phyloP scores from a whole-genome alignment of 1,284 basidiomycete species.

The Cryptococcus wingfieldii region DNA sequence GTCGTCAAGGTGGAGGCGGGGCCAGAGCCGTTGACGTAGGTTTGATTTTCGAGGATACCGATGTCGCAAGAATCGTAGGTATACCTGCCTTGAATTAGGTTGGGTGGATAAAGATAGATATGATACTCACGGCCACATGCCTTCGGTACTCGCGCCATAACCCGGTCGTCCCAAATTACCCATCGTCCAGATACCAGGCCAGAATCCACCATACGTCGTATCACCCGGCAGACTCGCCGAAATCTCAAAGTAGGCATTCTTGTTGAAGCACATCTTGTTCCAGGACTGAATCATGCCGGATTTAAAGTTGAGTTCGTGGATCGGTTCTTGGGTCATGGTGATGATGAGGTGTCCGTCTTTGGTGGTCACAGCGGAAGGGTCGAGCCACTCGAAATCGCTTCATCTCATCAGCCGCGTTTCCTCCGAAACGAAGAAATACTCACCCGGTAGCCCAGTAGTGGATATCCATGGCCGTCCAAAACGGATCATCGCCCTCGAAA shows the following conservation, averaged over 20 bases:
- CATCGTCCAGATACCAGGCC: constrained; percentile 53
- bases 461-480: constrained; percentile 50
- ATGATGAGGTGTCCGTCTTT: constrained; percentile 73
- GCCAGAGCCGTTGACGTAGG: constrained; percentile 41
- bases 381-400: constrained; percentile 55
- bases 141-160: constrained; percentile 67
- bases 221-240: constrained; percentile 42
- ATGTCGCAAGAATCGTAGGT: constrained; percentile 44
- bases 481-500: constrained; percentile 52
- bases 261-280: constrained; percentile 52
- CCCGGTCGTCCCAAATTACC: constrained; percentile 51
- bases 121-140: constrained; percentile 47
- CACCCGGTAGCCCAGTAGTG: constrained; percentile 48
- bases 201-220: constrained; percentile 48
- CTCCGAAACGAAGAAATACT: background rate
- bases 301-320: constrained; percentile 70
- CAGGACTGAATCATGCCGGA: constrained; percentile 54
- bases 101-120: no score
- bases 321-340: constrained; percentile 63
- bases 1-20: constrained; percentile 44
- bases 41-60: constrained; percentile 49
- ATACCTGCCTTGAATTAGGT: constrained; percentile 22
- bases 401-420: background rate
- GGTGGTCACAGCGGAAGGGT: constrained; percentile 76
- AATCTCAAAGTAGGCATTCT: constrained; percentile 45